Base-by-base conservation (phyloP, 2,329 filamentous ascomycete genomes). In the Hypoxylon sp. region DNA sequence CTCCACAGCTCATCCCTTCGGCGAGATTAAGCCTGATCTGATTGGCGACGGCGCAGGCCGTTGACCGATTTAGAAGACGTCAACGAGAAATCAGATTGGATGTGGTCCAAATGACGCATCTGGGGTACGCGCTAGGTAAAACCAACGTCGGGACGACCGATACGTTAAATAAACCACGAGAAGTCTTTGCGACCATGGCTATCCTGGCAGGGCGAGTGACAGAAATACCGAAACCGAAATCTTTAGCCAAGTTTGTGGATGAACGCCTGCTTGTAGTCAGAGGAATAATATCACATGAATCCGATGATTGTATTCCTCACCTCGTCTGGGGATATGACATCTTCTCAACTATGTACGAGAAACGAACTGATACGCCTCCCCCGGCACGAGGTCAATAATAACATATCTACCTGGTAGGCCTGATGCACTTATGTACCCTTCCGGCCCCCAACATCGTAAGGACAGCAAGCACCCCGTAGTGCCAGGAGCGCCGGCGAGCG, bases 71-170 rank as follows among this genome's bases (percentile, higher is more conserved):
- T 48, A 42, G 61, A 52, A 23, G 49, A 56, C 35, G 45, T 59
- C 55, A 49, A 43, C 46, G 48, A 40, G 26, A 53, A 45, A 47
- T 51, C 29, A 52, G 54, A 52, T 55, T 64, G 52, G 53, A 56
- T 51, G 46, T 48, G 46, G 55, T 62, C 47, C 40, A 49, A 60
- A 60, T 58, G 60, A 63, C 58, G 60, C 58, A 62, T 62, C 60
- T 48, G 63, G 60, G 63, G 60, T 63, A 41, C 60, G 62, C n/a
- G n/a, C n/a, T n/a, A n/a, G n/a, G n/a, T 57, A 40, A 45, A 55
- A 43, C 45, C 50, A 57, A 29, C n/a, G 42, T 54, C 58, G 60
- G 60, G 40, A 48, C 52, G 53, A 47, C 63, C 60, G 63, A 65
- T 58, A 62, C 41, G 58, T 52, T 24, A 49, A 49, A 45, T 40